Evolutionary conservation across 345 rosid species (phyloP).

Genomic region (Eutrema heterophyllum): DNA sequence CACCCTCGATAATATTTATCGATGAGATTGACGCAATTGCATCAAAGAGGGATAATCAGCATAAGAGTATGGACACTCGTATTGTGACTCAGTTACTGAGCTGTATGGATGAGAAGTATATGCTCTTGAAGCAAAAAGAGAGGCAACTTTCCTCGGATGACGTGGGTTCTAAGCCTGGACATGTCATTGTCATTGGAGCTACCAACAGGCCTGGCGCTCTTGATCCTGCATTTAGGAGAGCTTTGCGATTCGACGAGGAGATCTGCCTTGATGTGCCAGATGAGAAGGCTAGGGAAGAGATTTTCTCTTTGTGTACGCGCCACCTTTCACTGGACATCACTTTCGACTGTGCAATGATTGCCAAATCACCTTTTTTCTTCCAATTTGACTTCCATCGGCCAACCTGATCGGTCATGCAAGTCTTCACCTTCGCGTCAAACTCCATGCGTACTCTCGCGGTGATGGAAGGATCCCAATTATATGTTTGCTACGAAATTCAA

Average conservation of each 20-base stretch:
- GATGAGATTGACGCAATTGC: conserved; percentile 75
- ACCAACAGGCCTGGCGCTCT: conserved; percentile 69
- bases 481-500: too few relatives aligned
- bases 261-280: conserved; percentile 57
- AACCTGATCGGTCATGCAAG: too few relatives aligned
- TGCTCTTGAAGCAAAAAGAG: neutral
- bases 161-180: conserved; percentile 30
- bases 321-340: conserved; percentile 38
- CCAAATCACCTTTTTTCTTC: too few relatives aligned
- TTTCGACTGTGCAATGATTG: conserved; percentile 42
- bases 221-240: conserved; percentile 58
- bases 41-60: conserved; percentile 57
- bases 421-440: too few relatives aligned
- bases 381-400: too few relatives aligned
- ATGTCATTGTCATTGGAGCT: conserved; percentile 69
- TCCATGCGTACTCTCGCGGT: too few relatives aligned
- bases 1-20: conserved; percentile 66
- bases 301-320: conserved; percentile 45
- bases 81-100: conserved; percentile 61
- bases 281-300: conserved; percentile 54
- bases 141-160: neutral
- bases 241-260: conserved; percentile 48
- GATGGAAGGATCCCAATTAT: too few relatives aligned
- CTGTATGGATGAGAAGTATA: conserved; percentile 60
- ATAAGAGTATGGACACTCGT: conserved; percentile 56